Evolutionary conservation across 2,329 filamentous ascomycete species (phyloP), one percentile per base, ranked within the genome.

Genomic region (Tolypocladium ovalisporum): DNA sequence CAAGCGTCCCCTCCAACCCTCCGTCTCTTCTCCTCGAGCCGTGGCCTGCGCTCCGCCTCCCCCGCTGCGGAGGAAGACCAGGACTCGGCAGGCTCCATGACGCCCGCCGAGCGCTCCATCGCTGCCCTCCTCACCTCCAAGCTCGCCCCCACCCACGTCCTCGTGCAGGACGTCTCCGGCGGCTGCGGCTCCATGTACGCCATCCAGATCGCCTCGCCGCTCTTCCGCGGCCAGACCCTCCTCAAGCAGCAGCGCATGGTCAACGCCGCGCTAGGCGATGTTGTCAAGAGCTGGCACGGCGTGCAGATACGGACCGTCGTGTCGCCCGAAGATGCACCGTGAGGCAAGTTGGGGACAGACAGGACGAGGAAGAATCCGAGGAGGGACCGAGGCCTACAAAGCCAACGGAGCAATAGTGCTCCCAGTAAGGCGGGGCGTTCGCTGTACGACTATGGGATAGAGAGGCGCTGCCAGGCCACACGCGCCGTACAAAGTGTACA

Each of bases 171-270:
- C 73, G 83, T 94, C 55, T 90, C 86, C 29, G 89, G 90, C 58
- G 89, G 89, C 35, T 95, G 89, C 73, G 89, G 89, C 12, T 89
- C 85, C 67, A 94, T 94, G 90, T 94, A 94, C 74, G 87, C 85
- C 57, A 87, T 95, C 63, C 86, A 92, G 65, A 85, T 94, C 62
- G 80, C 84, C 53, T 89, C 87, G 9, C 78, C 84, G 52, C 80
- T 78, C 65, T 95, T 95, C 72, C 78, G 79, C 56, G 90, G 89
- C 52, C 70, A 84, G 64, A 80, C 77, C 54, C 84, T 92, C 70
- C 81, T 95, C 60, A 89, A 89, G 78, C 89, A 94, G 75, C 89
- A 94, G 73, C 79, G 88, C 59, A 78, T 93, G 73, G 89, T 95
- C 54, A 93, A 93, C 67, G 76, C 82, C 24, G 81, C 87, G 22